Evolutionary conservation across 495 filamentous ascomycete genomes (phyloP).

Genomic region (Acidiella bohemica): DNA sequence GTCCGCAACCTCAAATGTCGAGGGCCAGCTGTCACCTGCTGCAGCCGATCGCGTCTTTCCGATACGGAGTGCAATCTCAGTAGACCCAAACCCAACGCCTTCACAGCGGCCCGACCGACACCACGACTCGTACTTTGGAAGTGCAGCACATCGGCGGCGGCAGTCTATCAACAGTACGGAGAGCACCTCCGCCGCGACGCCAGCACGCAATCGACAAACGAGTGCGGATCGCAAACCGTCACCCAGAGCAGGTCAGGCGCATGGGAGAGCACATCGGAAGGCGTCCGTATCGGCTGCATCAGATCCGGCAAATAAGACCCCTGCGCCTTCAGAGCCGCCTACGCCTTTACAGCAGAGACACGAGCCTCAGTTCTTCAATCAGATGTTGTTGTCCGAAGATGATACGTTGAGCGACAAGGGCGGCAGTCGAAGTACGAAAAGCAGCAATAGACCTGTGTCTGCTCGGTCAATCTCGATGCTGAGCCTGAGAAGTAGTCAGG

Average conservation of each 20-base stretch:
- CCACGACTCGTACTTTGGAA: conserved; percentile 24
- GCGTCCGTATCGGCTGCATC: background rate
- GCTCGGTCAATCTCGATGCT: conserved; percentile 9
- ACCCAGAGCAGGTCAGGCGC: background rate
- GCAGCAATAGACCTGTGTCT: conserved; percentile 9
- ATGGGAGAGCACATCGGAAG: background rate
- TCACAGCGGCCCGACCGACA: conserved; percentile 11
- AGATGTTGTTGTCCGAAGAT: background rate
- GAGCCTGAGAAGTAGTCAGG: conserved; percentile 14
- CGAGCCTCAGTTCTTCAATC: background rate
- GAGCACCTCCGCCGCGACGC: too few species aligned
- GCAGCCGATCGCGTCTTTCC: conserved; percentile 62
- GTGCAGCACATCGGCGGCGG: conserved; percentile 13
- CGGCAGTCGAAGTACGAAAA: background rate
- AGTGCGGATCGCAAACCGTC: background rate
- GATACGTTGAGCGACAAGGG: background rate
- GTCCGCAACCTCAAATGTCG: background rate
- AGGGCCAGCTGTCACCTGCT: conserved; percentile 30
- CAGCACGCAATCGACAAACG: background rate
- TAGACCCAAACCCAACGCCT: conserved; percentile 43
- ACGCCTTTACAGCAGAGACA: background rate
- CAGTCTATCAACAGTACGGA: conserved; percentile 11
- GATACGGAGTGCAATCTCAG: conserved; percentile 66
- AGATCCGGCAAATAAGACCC: background rate
- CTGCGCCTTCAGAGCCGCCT: background rate